These are phyloP conservation scores for Dothideomycetes sp. DNA, from an alignment of 2,329 filamentous ascomycete species.

Conservation along the genomic window DNA sequence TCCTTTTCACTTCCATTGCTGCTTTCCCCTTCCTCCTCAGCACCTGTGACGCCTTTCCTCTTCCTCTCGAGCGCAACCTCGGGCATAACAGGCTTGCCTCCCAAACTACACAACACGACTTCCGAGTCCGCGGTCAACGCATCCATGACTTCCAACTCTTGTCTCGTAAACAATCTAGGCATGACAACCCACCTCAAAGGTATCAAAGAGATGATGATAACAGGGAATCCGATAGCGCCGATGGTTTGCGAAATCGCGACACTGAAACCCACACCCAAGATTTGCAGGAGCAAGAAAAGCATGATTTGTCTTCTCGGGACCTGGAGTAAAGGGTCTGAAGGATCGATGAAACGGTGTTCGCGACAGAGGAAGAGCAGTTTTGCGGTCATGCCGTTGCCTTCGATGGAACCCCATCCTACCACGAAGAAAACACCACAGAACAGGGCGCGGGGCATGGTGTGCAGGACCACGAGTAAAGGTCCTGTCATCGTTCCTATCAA, in stretches of 20 bases:
- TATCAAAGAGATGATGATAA: conserved; percentile 49
- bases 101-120: conserved; percentile 45
- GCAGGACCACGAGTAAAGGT: conserved; percentile 43
- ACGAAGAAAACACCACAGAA: conserved; percentile 51
- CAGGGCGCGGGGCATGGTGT: conserved; percentile 46
- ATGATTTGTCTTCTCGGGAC: conserved; percentile 39
- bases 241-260: conserved; percentile 53
- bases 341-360: conserved; percentile 40
- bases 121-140: conserved; percentile 45
- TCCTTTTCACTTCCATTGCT: conserved; percentile 36
- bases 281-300: conserved; percentile 44
- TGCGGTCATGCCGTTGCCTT: conserved; percentile 44
- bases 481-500: conserved; percentile 50
- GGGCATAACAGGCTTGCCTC: conserved; percentile 37
- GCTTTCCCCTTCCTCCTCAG: conserved; percentile 20
- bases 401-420: conserved; percentile 44
- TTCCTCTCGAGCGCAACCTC: conserved; percentile 24
- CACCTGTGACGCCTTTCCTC: conserved; percentile 16
- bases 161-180: conserved; percentile 40
- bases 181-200: conserved; percentile 44
- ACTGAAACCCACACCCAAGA: conserved; percentile 43
- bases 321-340: conserved; percentile 37
- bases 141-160: conserved; percentile 44
- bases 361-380: conserved; percentile 42
- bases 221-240: conserved; percentile 50